These are phyloP conservation scores for Pleurotus cornucopiae DNA, from an alignment of 768 basidiomycete genomes.

Conservation along the genomic window DNA sequence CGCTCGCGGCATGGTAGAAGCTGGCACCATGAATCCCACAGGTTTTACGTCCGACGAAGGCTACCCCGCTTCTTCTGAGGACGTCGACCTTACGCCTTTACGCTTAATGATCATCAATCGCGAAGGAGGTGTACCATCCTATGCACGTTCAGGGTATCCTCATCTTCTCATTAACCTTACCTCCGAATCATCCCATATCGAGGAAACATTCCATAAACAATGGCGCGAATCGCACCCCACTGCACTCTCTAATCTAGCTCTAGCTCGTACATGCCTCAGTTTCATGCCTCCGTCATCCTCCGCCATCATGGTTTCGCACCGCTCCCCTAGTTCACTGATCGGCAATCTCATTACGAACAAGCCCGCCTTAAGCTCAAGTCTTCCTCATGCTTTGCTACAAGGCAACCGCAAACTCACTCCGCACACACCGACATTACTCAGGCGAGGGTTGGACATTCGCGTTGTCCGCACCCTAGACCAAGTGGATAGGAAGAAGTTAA, in stretches of 20 bases:
- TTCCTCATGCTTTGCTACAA: slow-evolving; percentile 90
- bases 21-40: slow-evolving; percentile 27
- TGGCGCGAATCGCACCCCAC: slow-evolving; percentile 83
- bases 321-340: slow-evolving; percentile 91
- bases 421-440: slow-evolving; percentile 90
- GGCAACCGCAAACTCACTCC: slow-evolving; percentile 80
- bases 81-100: slow-evolving; percentile 84
- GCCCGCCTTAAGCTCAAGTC: slow-evolving; percentile 90
- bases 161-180: slow-evolving; percentile 94
- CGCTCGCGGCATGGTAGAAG: slow-evolving; percentile 78
- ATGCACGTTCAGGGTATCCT: slow-evolving; percentile 90
- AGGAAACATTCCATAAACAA: slow-evolving; percentile 71
- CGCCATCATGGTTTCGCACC: slow-evolving; percentile 96
- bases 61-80: slow-evolving; percentile 36
- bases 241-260: slow-evolving; percentile 77
- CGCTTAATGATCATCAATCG: slow-evolving; percentile 97
- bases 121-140: slow-evolving; percentile 96
- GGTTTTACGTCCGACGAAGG: slow-evolving; percentile 28
- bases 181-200: slow-evolving; percentile 83
- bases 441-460: slow-evolving; percentile 83
- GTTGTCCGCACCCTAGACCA: slow-evolving; percentile 69
- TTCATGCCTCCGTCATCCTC: slow-evolving; percentile 95
- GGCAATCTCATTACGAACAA: slow-evolving; percentile 98
- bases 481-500: slow-evolving; percentile 74
- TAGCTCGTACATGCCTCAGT: slow-evolving; percentile 81